Conservation (phyloP, 2,329 filamentous ascomycete genomes). For the Ophiostoma sp. region DNA sequence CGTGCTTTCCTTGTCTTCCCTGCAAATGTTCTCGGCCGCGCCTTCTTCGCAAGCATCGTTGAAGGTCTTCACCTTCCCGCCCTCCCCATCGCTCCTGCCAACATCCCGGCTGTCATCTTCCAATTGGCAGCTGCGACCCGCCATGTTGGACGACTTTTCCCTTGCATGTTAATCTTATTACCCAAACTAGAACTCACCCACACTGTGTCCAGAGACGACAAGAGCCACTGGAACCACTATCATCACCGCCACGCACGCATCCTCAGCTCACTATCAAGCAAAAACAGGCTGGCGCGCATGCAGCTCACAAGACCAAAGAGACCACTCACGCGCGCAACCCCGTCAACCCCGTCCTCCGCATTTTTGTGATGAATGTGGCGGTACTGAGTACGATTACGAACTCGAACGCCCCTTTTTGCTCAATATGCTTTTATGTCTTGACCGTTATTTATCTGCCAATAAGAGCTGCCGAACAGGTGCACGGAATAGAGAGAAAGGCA, state of each 20-base stretch:
- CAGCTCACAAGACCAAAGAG: neutral
- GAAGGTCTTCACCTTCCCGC: neutral
- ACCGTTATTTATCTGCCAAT: neutral
- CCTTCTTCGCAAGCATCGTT: neutral
- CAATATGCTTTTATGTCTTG: neutral
- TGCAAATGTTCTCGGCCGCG: neutral
- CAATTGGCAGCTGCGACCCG: neutral
- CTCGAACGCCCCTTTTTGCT: neutral
- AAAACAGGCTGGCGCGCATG: neutral
- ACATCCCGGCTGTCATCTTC: neutral
- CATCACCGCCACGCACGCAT: conserved; percentile 2
- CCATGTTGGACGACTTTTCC: neutral
- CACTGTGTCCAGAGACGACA: neutral
- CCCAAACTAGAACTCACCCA: neutral
- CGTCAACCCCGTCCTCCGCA: neutral
- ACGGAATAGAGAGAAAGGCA: neutral
- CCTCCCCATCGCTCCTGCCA: neutral
- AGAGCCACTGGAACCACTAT: neutral
- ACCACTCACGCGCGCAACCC: neutral
- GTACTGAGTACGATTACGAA: neutral
- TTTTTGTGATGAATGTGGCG: neutral
- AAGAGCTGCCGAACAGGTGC: neutral
- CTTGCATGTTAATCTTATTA: conserved; percentile 8
- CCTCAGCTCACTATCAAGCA: conserved; percentile 4
- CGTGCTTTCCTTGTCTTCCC: neutral